phyloP scores from a whole-genome alignment of 148 eudicot genomes.

The Bassia scoparia region DNA sequence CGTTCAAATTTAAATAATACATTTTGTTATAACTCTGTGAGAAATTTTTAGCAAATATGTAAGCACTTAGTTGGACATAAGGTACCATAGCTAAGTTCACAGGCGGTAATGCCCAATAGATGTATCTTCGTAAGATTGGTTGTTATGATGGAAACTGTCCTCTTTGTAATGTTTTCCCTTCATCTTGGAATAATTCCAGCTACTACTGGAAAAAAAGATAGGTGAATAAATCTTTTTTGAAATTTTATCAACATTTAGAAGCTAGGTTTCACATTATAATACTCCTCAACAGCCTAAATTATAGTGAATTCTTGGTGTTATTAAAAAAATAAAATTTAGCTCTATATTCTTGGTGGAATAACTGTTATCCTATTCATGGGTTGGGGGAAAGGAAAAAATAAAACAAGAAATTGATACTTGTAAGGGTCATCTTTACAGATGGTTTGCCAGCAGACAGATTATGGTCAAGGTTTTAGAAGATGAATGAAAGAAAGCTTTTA shows the following conservation, averaged over 20 bases:
- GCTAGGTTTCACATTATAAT: no score
- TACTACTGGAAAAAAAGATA: no score
- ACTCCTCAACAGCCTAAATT: background rate
- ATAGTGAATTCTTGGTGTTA: background rate
- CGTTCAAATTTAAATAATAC: no score
- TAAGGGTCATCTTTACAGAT: slow-evolving; percentile 43
- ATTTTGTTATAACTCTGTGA: no score
- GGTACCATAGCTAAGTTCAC: no score
- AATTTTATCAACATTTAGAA: no score
- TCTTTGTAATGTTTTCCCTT: background rate
- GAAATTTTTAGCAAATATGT: no score
- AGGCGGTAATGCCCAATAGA: no score
- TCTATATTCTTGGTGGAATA: background rate
- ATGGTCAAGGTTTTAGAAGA: slow-evolving; percentile 89
- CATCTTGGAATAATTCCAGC: background rate
- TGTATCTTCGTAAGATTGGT: no score
- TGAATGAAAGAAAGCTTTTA: slow-evolving; percentile 84
- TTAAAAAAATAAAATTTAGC: background rate
- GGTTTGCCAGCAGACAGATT: slow-evolving; percentile 67
- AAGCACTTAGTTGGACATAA: no score
- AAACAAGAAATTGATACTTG: slow-evolving; percentile 1
- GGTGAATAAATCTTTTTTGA: no score
- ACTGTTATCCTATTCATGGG: background rate
- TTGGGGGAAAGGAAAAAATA: background rate
- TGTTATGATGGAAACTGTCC: background rate